Conservation (phyloP, 306 rosid genomes). For the Heteromeles arbutifolia region DNA sequence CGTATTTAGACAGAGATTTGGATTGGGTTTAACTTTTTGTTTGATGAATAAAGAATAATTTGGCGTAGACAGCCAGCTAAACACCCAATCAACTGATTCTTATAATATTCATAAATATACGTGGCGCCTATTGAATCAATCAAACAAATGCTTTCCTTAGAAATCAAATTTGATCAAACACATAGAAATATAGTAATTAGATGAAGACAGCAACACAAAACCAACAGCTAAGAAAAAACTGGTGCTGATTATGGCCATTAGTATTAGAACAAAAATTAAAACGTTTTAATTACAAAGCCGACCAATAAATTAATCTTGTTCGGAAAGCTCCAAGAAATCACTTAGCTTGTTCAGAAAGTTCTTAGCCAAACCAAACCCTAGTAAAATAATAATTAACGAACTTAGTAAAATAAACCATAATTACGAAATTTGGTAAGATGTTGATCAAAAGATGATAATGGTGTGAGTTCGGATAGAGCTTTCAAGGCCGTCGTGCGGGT, state of each 20-base stretch:
- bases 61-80: slow-evolving; percentile 1
- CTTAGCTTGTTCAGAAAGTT: neutral
- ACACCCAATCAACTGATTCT: neutral
- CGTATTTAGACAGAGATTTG: neutral
- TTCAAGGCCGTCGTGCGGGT: slow-evolving; percentile 42
- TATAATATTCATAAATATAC: neutral
- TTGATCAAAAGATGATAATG: neutral
- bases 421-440: slow-evolving; percentile 30
- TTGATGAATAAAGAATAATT: neutral
- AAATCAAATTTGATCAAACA: neutral
- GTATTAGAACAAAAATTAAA: neutral
- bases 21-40: neutral
- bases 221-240: neutral
- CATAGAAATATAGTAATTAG: neutral
- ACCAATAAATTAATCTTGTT: neutral
- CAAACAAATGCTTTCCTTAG: neutral
- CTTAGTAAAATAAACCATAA: neutral
- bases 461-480: slow-evolving; percentile 46
- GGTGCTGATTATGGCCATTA: neutral
- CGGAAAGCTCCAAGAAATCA: neutral
- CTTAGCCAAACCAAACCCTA: neutral
- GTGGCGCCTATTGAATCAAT: neutral
- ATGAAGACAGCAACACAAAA: neutral
- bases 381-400: neutral
- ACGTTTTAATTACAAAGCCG: neutral